Conservation (phyloP, 2,329 filamentous ascomycete species). For the Paraphoma chrysanthemicola region DNA sequence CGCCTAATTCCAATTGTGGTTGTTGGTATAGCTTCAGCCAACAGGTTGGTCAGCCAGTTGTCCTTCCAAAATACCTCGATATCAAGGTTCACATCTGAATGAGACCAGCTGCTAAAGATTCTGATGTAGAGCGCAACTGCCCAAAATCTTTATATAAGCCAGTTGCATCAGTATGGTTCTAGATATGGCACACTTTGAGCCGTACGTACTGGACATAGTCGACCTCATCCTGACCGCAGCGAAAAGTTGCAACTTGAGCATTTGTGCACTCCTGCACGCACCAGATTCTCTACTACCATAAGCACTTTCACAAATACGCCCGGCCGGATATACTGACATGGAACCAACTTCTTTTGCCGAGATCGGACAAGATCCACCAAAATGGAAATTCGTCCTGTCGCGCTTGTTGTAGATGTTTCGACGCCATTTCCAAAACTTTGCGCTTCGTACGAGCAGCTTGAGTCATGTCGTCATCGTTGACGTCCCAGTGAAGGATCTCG, state of each 20-base stretch:
- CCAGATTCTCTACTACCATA: constrained; percentile 8
- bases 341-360: constrained; percentile 13
- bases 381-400: constrained; percentile 9
- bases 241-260: constrained; percentile 9
- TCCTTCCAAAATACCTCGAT: constrained; percentile 1
- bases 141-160: background rate
- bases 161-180: background rate
- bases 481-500: constrained; percentile 4
- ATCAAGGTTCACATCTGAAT: background rate
- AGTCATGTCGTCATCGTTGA: background rate
- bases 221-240: constrained; percentile 9
- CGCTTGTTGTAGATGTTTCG: background rate
- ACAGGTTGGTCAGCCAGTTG: background rate
- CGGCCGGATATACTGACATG: background rate
- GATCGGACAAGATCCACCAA: constrained; percentile 13
- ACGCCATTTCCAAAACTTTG: background rate
- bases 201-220: constrained; percentile 5
- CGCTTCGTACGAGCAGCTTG: constrained; percentile 1
- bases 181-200: background rate
- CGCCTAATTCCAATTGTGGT: constrained; percentile 9
- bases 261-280: constrained; percentile 18
- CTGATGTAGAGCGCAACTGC: constrained; percentile 7
- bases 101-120: constrained; percentile 1
- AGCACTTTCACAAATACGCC: background rate
- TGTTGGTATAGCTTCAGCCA: constrained; percentile 5